Evolutionary conservation across 2,329 filamentous ascomycete genomes (phyloP).

Genomic region (Phaeophleospora eucalypticola): DNA sequence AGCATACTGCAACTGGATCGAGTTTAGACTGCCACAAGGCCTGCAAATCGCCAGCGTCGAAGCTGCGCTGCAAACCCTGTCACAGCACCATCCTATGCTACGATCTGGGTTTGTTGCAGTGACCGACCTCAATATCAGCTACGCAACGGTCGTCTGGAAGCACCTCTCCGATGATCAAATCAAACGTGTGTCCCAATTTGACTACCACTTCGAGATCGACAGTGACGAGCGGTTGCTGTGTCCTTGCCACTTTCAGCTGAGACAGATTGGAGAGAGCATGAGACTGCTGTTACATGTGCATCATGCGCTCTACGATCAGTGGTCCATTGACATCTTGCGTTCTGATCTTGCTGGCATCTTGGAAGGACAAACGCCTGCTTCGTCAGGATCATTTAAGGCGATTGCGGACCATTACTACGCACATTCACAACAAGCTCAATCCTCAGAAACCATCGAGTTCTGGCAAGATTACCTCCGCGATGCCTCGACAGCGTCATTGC

Average conservation of each 20-base stretch:
- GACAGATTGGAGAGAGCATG: constrained; percentile 22
- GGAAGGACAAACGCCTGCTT: constrained; percentile 23
- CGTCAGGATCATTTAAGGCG: constrained; percentile 57
- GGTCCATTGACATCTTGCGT: constrained; percentile 72
- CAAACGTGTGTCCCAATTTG: constrained; percentile 23
- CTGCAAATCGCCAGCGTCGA: constrained; percentile 12
- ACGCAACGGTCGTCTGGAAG: constrained; percentile 63
- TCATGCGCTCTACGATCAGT: constrained; percentile 88
- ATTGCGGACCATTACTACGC: constrained; percentile 51
- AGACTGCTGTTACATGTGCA: constrained; percentile 59
- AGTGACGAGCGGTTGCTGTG: constrained; percentile 44
- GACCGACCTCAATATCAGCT: constrained; percentile 42
- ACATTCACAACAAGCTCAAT: constrained; percentile 19
- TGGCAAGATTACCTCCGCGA: constrained; percentile 66
- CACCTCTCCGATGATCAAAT: constrained; percentile 33
- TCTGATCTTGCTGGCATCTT: constrained; percentile 60
- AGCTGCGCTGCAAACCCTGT: constrained; percentile 49
- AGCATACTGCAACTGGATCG: constrained; percentile 75
- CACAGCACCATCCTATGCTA: constrained; percentile 60
- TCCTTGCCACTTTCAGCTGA: constrained; percentile 62
- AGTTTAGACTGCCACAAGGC: constrained; percentile 52
- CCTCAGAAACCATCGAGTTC: constrained; percentile 53
- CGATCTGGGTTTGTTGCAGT: constrained; percentile 68
- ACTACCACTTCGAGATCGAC: constrained; percentile 17
- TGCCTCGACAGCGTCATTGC: constrained; percentile 53